Evolutionary conservation across 257 asterid species (phyloP).

Genomic region (Ajuga chamaepitys): DNA sequence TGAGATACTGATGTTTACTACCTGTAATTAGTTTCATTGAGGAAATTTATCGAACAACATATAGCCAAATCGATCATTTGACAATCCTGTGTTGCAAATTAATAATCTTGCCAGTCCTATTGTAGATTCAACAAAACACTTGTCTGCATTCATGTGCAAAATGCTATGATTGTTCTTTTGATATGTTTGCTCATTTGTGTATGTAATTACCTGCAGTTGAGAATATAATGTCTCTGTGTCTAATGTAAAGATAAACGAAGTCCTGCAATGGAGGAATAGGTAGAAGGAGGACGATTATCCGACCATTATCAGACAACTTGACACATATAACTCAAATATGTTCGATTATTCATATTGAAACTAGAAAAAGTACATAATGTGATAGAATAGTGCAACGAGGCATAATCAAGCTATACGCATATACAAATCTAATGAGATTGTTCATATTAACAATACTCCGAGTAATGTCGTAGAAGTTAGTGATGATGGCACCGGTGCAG

Average conservation of each 20-base stretch:
- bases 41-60: neutral
- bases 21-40: neutral
- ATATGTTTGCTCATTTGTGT: neutral
- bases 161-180: neutral
- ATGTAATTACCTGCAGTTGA: neutral
- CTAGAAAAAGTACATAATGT: neutral
- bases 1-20: no score
- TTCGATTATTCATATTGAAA: neutral
- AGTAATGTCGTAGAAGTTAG: neutral
- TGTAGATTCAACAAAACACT: neutral
- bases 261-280: neutral
- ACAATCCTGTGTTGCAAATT: neutral
- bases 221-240: neutral
- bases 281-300: neutral
- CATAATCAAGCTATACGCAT: neutral
- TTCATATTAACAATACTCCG: neutral
- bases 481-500: neutral
- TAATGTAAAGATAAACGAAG: no score
- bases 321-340: neutral
- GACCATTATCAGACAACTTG: neutral
- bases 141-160: neutral
- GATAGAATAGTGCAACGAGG: neutral
- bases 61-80: neutral
- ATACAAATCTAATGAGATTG: neutral
- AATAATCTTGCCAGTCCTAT: neutral